These are phyloP conservation scores for Backusella luteola DNA, from an alignment of 192 early-diverging fungal genomes.

Conservation along the genomic window DNA sequence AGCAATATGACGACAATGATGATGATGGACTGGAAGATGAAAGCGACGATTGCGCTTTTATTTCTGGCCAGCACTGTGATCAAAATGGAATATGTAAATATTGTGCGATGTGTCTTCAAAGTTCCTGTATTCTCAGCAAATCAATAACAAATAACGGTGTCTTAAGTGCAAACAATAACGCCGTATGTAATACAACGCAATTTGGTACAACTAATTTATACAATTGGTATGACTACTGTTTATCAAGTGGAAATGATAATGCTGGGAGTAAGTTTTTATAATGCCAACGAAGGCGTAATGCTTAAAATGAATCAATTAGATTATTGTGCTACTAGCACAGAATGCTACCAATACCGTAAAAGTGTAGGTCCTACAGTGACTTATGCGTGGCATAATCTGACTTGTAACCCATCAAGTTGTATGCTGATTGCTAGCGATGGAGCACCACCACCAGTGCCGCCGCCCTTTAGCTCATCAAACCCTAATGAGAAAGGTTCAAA, in stretches of 20 bases:
- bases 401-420: constrained; percentile 16
- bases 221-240: constrained; percentile 24
- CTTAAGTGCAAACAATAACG: neutral
- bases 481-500: neutral
- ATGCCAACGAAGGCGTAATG: neutral
- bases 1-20: neutral
- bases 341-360: constrained; percentile 24
- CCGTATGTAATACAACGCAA: constrained; percentile 12
- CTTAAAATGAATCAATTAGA: neutral
- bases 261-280: constrained; percentile 15
- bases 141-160: neutral
- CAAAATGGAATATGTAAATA: constrained; percentile 21
- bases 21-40: constrained; percentile 9
- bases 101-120: constrained; percentile 27
- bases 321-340: constrained; percentile 22
- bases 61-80: constrained; percentile 21
- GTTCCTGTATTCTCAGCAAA: constrained; percentile 24
- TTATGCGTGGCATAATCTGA: constrained; percentile 21
- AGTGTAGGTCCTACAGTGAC: neutral
- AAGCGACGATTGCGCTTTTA: constrained; percentile 17
- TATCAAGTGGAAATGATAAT: constrained; percentile 23
- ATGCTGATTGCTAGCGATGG: constrained; percentile 8
- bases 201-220: constrained; percentile 18
- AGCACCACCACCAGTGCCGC: constrained; percentile 9
- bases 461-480: neutral